These are phyloP conservation scores for Yamadazyma spencermartinsiae DNA, from an alignment of 1,139 yeast genomes.

Conservation along the genomic window DNA sequence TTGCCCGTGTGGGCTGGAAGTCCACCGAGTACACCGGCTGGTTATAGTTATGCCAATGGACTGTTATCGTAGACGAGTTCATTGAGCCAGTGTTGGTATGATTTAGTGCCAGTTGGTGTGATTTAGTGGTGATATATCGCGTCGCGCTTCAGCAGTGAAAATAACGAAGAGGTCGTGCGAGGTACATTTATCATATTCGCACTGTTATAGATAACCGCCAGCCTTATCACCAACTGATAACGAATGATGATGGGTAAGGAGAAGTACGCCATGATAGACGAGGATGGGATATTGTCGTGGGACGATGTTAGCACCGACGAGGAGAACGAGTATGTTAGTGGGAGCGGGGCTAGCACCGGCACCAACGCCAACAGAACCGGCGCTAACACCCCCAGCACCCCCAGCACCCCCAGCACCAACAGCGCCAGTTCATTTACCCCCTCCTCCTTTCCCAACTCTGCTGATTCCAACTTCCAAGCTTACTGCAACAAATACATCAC, in stretches of 20 bases:
- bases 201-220: background rate
- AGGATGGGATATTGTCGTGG: slow-evolving; percentile 17
- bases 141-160: too few species aligned
- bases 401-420: background rate
- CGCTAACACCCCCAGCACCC: background rate
- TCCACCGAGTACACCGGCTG: slow-evolving; percentile 83
- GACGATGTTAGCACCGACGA: slow-evolving; percentile 14
- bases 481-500: slow-evolving; percentile 54
- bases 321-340: background rate
- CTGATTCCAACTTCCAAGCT: slow-evolving; percentile 25
- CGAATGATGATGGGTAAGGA: slow-evolving; percentile 4
- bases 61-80: slow-evolving; percentile 62
- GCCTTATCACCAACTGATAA: background rate
- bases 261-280: slow-evolving; percentile 7
- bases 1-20: slow-evolving; percentile 51
- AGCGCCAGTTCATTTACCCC: too few species aligned
- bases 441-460: background rate
- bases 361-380: background rate
- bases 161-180: too few species aligned
- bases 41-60: slow-evolving; percentile 81
- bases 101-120: background rate
- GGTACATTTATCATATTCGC: too few species aligned
- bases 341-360: background rate
- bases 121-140: background rate
- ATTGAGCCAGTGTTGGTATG: slow-evolving; percentile 22